These are phyloP conservation scores for Dittrichia graveolens DNA, from an alignment of 129 eudicot species.

Conservation along the genomic window DNA sequence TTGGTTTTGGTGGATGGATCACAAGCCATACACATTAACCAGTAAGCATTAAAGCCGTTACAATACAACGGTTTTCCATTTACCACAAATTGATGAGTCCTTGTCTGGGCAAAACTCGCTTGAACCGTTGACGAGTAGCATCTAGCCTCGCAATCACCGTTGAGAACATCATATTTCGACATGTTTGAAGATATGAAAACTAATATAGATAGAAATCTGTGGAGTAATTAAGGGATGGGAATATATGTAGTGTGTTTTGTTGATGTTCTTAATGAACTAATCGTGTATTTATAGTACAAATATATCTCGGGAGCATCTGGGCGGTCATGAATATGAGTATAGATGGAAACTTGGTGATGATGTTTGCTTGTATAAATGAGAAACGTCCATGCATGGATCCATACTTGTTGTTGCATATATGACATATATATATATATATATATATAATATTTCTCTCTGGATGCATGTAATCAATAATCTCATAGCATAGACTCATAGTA, in stretches of 20 bases:
- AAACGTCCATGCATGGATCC: too few species aligned
- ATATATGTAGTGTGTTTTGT: neutral
- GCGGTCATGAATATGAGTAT: too few species aligned
- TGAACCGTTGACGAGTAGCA: neutral
- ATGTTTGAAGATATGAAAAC: neutral
- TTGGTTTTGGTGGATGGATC: constrained; percentile 40
- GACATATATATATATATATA: too few species aligned
- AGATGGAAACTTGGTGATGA: too few species aligned
- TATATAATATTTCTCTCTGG: too few species aligned
- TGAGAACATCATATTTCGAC: neutral
- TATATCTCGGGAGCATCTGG: too few species aligned
- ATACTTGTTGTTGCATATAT: too few species aligned
- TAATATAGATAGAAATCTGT: too few species aligned
- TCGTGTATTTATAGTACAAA: neutral
- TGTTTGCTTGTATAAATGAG: too few species aligned
- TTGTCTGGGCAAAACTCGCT: constrained; percentile 29
- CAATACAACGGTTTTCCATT: constrained; percentile 43
- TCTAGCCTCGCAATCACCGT: neutral
- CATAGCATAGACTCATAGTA: too few species aligned
- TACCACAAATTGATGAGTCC: constrained; percentile 34
- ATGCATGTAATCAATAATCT: too few species aligned
- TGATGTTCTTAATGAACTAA: neutral
- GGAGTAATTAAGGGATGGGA: neutral
- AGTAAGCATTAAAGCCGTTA: constrained; percentile 56
- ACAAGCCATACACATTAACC: constrained; percentile 56